Conservation (phyloP, 306 rosid species). For the Hippophae tibetana region DNA sequence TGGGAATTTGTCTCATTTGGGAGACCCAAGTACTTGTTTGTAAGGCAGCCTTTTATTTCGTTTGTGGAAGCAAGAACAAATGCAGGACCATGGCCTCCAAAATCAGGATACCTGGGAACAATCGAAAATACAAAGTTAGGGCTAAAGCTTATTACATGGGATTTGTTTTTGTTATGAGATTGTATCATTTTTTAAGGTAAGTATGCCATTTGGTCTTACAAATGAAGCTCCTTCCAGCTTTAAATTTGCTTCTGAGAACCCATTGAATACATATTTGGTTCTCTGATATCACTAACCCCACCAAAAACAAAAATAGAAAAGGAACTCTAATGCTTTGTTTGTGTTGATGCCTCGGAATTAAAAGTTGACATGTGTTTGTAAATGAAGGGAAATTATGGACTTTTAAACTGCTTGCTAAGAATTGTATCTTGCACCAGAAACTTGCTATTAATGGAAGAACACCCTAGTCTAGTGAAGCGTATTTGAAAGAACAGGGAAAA, state of each 20-base stretch:
- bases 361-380: no score
- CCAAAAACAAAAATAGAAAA: constrained; percentile 6
- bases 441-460: no score
- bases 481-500: no score
- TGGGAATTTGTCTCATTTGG: constrained; percentile 20
- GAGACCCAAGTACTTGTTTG: constrained; percentile 23
- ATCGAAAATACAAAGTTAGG: constrained; percentile 25
- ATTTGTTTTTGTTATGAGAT: constrained; percentile 6
- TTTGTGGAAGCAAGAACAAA: constrained; percentile 15
- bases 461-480: no score
- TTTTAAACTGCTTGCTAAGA: no score
- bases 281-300: constrained; percentile 1
- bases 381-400: no score
- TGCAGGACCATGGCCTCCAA: constrained; percentile 23
- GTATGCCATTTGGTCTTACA: constrained; percentile 18
- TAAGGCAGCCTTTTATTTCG: constrained; percentile 14
- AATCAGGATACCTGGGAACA: constrained; percentile 20
- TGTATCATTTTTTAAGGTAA: constrained; percentile 11
- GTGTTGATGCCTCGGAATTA: no score
- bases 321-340: not conserved
- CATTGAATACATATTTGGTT: constrained; percentile 9
- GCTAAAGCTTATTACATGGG: constrained; percentile 18
- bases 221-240: constrained; percentile 13
- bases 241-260: constrained; percentile 12
- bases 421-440: no score